Base-by-base conservation (phyloP, 768 basidiomycete species). In the Postia placenta region DNA sequence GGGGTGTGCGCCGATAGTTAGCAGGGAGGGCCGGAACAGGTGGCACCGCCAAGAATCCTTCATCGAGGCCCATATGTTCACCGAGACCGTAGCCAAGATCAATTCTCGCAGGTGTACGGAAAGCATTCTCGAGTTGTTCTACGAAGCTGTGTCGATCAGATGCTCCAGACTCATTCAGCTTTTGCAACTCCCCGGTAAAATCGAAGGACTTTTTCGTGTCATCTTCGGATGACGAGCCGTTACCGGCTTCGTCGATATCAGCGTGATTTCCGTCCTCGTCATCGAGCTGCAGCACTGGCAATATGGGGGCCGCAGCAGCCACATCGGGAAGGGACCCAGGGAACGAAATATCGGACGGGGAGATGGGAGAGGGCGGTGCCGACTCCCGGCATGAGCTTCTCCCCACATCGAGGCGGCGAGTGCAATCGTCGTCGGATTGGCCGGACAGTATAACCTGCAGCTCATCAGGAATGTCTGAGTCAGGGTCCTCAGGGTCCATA, bases 391-490 rank as follows among this genome's bases (percentile, higher is more conserved):
- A 39, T 47, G 61, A 66, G 5, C 67, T 68, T 58, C 67, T 50
- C 4, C 72, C 76, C 37, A 79, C 75, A 1, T 74, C 71, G 23
- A 61, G 38, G 19, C 45, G 48, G 4, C 48, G 51, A 3, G 58
- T 57, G 44, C 46, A 49, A 17, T 60, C 63, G 26, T 67, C 68
- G 62, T 68, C 28, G 49, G 72, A 53, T 45, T 72, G 57, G 62
- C 68, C 59, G 0, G 70, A 71, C 22, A 91, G 63, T 41, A 91
- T 80, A 20, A 71, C 70, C 53, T 81, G 80, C 48, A 91, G 62
- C 63, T 91, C 89, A 36, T 85, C 78, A 1, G 89, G 87, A n/a
- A 90, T 85, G 56, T 92, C 87, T 1, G 82, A 85, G 61, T 88
- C 82, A 0, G 78, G 83, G 57, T 87, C 83, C 7, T 76, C 77